These are phyloP conservation scores for Oryza officinalis DNA, from an alignment of 176 grass and related monocot species.

Conservation along the genomic window DNA sequence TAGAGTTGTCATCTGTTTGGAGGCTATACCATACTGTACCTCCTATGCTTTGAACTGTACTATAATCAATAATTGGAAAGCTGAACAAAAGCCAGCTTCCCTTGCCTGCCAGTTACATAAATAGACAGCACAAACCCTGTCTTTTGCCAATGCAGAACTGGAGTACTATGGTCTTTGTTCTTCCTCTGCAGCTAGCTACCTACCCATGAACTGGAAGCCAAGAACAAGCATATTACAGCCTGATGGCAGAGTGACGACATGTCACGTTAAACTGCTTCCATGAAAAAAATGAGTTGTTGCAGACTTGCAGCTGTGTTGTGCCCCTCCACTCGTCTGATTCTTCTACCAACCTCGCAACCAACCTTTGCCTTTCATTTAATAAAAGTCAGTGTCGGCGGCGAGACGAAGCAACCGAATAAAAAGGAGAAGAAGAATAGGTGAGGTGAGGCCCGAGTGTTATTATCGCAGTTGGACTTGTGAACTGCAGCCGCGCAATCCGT, in stretches of 20 bases:
- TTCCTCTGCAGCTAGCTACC: background rate
- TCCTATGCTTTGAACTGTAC: constrained; percentile 16
- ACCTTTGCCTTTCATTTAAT: constrained; percentile 31
- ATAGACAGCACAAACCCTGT: too few species aligned
- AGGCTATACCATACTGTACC: background rate
- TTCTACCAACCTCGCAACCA: constrained; percentile 43
- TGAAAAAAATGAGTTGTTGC: background rate
- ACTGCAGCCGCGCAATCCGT: constrained; percentile 10
- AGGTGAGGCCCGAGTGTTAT: background rate
- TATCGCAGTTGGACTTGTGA: constrained; percentile 43
- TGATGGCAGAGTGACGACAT: constrained; percentile 5
- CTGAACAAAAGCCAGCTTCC: background rate
- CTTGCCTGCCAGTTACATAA: background rate
- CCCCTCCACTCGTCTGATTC: constrained; percentile 34
- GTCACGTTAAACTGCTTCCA: constrained; percentile 15
- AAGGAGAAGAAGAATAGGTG: background rate
- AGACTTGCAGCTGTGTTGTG: background rate
- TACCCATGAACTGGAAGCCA: background rate
- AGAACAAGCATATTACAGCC: constrained; percentile 22
- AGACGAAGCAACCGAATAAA: constrained; percentile 48
- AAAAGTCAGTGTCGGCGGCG: constrained; percentile 47
- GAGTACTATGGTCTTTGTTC: background rate
- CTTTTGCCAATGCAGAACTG: background rate
- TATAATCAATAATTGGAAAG: constrained; percentile 8
- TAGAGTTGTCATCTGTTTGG: background rate